Evolutionary conservation across 768 basidiomycete species (phyloP).

Genomic region (Mycena latifolia): DNA sequence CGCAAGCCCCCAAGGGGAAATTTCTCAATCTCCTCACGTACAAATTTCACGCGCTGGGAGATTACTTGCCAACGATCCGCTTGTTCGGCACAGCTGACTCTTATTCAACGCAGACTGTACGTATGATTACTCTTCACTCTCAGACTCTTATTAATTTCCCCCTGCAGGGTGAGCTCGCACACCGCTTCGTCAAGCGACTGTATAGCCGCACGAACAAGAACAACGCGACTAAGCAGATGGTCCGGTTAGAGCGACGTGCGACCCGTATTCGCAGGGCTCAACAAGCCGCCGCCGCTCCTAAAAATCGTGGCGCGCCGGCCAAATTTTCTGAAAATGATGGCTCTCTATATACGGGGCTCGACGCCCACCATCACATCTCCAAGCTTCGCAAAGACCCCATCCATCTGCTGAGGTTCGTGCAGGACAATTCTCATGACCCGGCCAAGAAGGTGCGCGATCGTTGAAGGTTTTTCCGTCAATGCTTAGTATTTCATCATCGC

Average conservation of each 20-base stretch:
- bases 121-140: slow-evolving; percentile 8
- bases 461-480: slow-evolving; percentile 21
- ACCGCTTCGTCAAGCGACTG: slow-evolving; percentile 48
- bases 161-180: slow-evolving; percentile 53
- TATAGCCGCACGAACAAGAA: slow-evolving; percentile 51
- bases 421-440: neutral
- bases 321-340: slow-evolving; percentile 10
- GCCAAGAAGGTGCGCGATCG: neutral
- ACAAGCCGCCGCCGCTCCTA: slow-evolving; percentile 36
- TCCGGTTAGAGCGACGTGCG: slow-evolving; percentile 32
- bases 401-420: neutral
- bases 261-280: slow-evolving; percentile 7
- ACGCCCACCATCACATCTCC: slow-evolving; percentile 7
- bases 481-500: slow-evolving; percentile 28
- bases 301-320: neutral
- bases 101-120: slow-evolving; percentile 47
- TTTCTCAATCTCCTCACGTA: slow-evolving; percentile 40
- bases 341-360: neutral
- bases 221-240: slow-evolving; percentile 41
- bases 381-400: neutral
- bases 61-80: slow-evolving; percentile 40
- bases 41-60: slow-evolving; percentile 46
- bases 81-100: slow-evolving; percentile 46
- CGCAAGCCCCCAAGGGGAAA: slow-evolving; percentile 31
- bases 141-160: neutral